phyloP scores from a whole-genome alignment of 1,284 basidiomycete genomes.

The Leccinum insolens region DNA sequence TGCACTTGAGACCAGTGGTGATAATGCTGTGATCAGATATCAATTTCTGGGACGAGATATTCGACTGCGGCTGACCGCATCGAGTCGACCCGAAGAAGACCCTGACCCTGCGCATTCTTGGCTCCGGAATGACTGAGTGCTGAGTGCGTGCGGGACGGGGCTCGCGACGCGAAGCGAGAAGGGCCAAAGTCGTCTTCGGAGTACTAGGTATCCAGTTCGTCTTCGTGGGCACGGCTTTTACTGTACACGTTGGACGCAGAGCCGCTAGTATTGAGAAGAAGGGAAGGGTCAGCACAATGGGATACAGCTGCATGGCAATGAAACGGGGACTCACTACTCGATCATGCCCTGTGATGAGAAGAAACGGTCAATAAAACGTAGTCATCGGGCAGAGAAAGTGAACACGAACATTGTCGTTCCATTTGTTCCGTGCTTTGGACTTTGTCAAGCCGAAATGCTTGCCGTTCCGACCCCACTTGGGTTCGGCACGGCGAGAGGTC shows the following conservation, averaged over 20 bases:
- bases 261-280: slow-evolving; percentile 46
- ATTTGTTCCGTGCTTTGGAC: slow-evolving; percentile 78
- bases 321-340: slow-evolving; percentile 60
- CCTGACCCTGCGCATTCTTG: slow-evolving; percentile 32
- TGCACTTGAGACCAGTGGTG: slow-evolving; percentile 8
- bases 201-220: slow-evolving; percentile 48
- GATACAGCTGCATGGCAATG: not conserved
- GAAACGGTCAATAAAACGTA: slow-evolving; percentile 9
- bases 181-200: no score
- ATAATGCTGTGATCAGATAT: slow-evolving; percentile 19
- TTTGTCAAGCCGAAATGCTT: slow-evolving; percentile 80
- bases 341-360: slow-evolving; percentile 50
- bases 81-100: slow-evolving; percentile 15
- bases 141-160: slow-evolving; percentile 30
- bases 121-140: slow-evolving; percentile 32
- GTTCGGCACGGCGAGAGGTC: slow-evolving; percentile 69
- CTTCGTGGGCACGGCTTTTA: slow-evolving; percentile 72
- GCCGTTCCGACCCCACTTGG: slow-evolving; percentile 63
- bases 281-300: slow-evolving; percentile 4
- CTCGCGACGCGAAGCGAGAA: slow-evolving; percentile 16
- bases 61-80: slow-evolving; percentile 27
- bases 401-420: slow-evolving; percentile 68
- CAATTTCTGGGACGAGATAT: slow-evolving; percentile 24
- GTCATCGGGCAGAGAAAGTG: slow-evolving; percentile 4
- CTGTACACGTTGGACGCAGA: slow-evolving; percentile 80